Percentiles rank a stretch among this genome's conserved stretches.
These are phyloP conservation scores for Lipomyces mesembrius DNA, from an alignment of 805 yeast genomes.

Conservation along the genomic window DNA sequence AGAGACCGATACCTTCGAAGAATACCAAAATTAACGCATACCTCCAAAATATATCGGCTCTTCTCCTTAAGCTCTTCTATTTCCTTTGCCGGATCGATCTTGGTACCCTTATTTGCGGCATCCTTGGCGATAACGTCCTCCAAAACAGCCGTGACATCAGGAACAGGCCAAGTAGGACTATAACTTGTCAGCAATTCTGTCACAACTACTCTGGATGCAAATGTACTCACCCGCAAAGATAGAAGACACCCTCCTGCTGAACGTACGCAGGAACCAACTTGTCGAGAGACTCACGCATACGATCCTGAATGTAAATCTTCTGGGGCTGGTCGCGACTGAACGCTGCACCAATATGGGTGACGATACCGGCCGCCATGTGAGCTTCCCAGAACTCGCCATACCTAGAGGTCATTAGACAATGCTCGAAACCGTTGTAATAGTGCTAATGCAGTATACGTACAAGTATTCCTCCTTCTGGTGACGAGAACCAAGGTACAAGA, in stretches of 20 bases:
- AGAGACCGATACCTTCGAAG: not conserved
- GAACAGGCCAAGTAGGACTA: conserved; percentile 98
- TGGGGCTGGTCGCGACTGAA: conserved; percentile 96
- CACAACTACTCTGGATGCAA: not conserved
- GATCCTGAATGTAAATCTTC: conserved; percentile 93
- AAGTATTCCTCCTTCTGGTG: conserved; percentile 93
- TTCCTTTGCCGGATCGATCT: conserved; percentile 72
- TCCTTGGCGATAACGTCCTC: conserved; percentile 77
- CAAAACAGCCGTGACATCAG: conserved; percentile 89
- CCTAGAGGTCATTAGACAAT: conserved; percentile 10
- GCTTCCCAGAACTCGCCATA: conserved; percentile 99
- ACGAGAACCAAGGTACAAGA: conserved; percentile 88
- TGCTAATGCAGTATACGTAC: conserved; percentile 23
- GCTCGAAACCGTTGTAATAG: not conserved
- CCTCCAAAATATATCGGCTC: conserved; percentile 91
- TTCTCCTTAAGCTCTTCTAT: conserved; percentile 93
- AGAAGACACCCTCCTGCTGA: conserved; percentile 81
- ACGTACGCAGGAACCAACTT: conserved; percentile 80
- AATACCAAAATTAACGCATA: conserved; percentile 58
- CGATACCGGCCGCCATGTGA: conserved; percentile 84
- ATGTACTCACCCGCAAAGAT: conserved; percentile 66
- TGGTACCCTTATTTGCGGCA: conserved; percentile 67
- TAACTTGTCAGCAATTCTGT: not conserved
- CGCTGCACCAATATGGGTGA: conserved; percentile 96
- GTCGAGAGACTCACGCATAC: conserved; percentile 75